Evolutionary conservation across 2,329 filamentous ascomycete species (phyloP), one percentile per base, ranked within the genome.

Genomic region (Arthrinium puccinioides): DNA sequence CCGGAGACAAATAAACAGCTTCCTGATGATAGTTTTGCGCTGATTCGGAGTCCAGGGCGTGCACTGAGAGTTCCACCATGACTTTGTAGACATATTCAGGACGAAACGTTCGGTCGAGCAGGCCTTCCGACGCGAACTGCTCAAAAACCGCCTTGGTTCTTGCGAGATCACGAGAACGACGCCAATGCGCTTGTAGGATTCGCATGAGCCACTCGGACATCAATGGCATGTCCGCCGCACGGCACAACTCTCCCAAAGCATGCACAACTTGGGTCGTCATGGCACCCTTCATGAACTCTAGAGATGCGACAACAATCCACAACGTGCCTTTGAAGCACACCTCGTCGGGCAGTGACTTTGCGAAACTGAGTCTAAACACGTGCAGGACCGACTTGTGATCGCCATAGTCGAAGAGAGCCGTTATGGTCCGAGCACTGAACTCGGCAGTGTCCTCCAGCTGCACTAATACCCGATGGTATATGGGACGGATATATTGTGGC

Each of bases 21-120:
- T 49, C 43, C 3, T 49, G 38, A 11, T 56, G 52, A 23, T 59
- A 59, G 1, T 37, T 41, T 19, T 52, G 44, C n/a, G 63, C 60
- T n/a, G 52, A 43, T 11, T 40, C 40, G 16, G 49, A 30, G 16
- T 62, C 43, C 6, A 47, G 58, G 2, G 62, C 59, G 35, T 60
- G 56, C 9, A 66, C 46, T 1, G 62, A 51, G 20, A 67, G 50
- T 39, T 68, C 61, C 5, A 66, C 45, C 59, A 69, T 63, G 27
- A 57, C 47, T 16, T 61, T 56, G 41, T 62, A 65, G 7, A 59
- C 39, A 8, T 46, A 52, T 25, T 62, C 43, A 3, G 56, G 51
- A 27, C 59, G 47, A 8, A 15, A 7, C 9, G 52, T 23, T 34
- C 36, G 46, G 9, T 47, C 39, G 27, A 56, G 38, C 5, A 56